phyloP scores from a whole-genome alignment of 768 basidiomycete genomes.

The Mycena rosella region DNA sequence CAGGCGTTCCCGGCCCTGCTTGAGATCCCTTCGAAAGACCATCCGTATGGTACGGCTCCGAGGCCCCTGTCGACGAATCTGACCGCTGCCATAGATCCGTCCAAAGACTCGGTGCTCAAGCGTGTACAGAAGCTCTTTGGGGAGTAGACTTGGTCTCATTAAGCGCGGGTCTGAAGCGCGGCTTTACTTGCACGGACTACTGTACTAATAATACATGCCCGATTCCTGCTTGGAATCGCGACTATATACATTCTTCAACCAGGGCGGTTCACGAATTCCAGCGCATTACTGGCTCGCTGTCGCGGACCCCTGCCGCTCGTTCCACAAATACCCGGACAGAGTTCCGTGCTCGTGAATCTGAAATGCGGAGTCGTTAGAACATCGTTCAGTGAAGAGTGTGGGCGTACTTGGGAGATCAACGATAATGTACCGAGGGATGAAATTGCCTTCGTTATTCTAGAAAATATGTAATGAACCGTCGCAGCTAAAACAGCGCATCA shows the following conservation, averaged over 20 bases:
- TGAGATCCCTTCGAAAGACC: conserved; percentile 98
- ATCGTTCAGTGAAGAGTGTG: conserved; percentile 36
- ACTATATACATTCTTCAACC: conserved; percentile 37
- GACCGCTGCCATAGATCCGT: conserved; percentile 74
- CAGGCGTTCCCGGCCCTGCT: conserved; percentile 97
- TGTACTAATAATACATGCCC: conserved; percentile 41
- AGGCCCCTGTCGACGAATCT: conserved; percentile 7
- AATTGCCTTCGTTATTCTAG: conserved; percentile 83
- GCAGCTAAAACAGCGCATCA: conserved; percentile 2
- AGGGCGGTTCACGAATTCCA: conserved; percentile 60
- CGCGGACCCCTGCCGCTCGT: conserved; percentile 72
- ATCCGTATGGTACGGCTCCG: conserved; percentile 86
- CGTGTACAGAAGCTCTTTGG: conserved; percentile 97
- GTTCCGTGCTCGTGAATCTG: conserved; percentile 73
- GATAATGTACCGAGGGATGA: conserved; percentile 81
- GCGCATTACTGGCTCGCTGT: conserved; percentile 78
- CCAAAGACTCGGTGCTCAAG: conserved; percentile 95
- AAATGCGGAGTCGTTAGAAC: not conserved
- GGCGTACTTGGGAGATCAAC: conserved; percentile 84
- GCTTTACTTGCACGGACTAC: conserved; percentile 29
- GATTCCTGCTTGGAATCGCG: conserved; percentile 38
- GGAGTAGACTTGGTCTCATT: conserved; percentile 64
- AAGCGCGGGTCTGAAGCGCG: conserved; percentile 24
- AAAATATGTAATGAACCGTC: conserved; percentile 21
- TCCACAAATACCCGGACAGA: conserved; percentile 80